These are phyloP conservation scores for Echites panduratus DNA, from an alignment of 257 asterid genomes.

Conservation along the genomic window DNA sequence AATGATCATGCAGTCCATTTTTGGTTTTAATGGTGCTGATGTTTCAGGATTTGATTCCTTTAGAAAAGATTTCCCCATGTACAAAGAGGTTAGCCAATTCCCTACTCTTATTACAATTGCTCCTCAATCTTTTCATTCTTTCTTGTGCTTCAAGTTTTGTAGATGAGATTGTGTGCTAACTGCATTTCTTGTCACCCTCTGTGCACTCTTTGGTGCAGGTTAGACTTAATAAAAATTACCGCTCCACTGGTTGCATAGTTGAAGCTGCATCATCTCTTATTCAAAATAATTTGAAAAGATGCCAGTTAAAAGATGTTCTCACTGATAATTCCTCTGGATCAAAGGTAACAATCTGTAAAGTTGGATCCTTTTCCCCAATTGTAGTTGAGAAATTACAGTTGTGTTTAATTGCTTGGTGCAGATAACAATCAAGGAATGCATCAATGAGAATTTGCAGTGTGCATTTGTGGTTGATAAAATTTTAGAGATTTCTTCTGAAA, in stretches of 20 bases:
- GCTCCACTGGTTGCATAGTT: constrained; percentile 89
- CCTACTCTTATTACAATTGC: neutral
- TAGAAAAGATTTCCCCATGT: constrained; percentile 77
- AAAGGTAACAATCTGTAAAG: constrained; percentile 42
- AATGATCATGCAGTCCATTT: constrained; percentile 62
- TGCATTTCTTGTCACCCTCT: constrained; percentile 17
- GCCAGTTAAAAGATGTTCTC: constrained; percentile 59
- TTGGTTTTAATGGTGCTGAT: constrained; percentile 96
- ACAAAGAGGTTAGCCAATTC: constrained; percentile 70
- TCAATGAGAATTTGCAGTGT: constrained; percentile 90
- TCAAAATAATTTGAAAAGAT: constrained; percentile 60
- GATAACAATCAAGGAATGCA: constrained; percentile 84
- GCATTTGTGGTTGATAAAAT: constrained; percentile 89
- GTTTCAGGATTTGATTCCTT: constrained; percentile 87
- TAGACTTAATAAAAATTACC: constrained; percentile 72
- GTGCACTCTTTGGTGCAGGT: constrained; percentile 43
- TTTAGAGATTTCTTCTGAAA: constrained; percentile 66
- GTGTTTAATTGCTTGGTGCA: constrained; percentile 24
- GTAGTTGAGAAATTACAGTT: constrained; percentile 10
- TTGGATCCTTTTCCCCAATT: neutral
- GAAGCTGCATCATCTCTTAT: constrained; percentile 91
- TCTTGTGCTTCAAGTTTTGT: constrained; percentile 13
- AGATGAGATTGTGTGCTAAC: constrained; percentile 14
- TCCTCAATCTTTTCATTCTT: neutral
- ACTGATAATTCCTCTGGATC: constrained; percentile 83